Evolutionary conservation across 768 basidiomycete genomes (phyloP).

Genomic region (Hydnomerulius pinastri): DNA sequence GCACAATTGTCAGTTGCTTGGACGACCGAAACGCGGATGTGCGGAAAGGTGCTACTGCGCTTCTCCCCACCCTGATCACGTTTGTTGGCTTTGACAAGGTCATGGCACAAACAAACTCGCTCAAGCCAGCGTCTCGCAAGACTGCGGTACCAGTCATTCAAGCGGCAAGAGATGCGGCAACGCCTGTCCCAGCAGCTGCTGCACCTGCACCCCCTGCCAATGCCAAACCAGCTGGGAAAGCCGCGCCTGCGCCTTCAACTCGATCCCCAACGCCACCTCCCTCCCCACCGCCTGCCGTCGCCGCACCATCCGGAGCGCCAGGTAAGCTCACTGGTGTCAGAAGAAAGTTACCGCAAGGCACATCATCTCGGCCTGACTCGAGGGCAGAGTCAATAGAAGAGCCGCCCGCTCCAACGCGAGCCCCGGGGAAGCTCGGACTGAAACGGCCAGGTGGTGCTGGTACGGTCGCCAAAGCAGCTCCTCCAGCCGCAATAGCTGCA

Average conservation of each 20-base stretch:
- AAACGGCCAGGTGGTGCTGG: slow-evolving; percentile 45
- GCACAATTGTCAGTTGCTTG: slow-evolving; percentile 69
- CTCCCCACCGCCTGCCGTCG: slow-evolving; percentile 42
- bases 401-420: slow-evolving; percentile 29
- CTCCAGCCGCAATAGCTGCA: slow-evolving; percentile 34
- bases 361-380: slow-evolving; percentile 48
- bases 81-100: slow-evolving; percentile 83
- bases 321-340: slow-evolving; percentile 67
- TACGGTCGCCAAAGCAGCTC: slow-evolving; percentile 30
- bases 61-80: slow-evolving; percentile 75
- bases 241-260: slow-evolving; percentile 21
- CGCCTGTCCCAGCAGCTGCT: slow-evolving; percentile 29
- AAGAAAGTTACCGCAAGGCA: slow-evolving; percentile 67
- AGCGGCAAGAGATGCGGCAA: slow-evolving; percentile 61
- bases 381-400: slow-evolving; percentile 41
- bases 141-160: slow-evolving; percentile 89
- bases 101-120: slow-evolving; percentile 77
- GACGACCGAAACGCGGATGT: slow-evolving; percentile 93
- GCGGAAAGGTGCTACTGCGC: slow-evolving; percentile 83
- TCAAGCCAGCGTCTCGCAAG: slow-evolving; percentile 89
- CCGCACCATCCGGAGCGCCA: slow-evolving; percentile 27
- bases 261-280: slow-evolving; percentile 44
- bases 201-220: slow-evolving; percentile 27
- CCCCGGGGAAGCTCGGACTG: slow-evolving; percentile 40
- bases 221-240: slow-evolving; percentile 30